phyloP scores from a whole-genome alignment of 495 filamentous ascomycete species.

The Podospora pseudocomata region DNA sequence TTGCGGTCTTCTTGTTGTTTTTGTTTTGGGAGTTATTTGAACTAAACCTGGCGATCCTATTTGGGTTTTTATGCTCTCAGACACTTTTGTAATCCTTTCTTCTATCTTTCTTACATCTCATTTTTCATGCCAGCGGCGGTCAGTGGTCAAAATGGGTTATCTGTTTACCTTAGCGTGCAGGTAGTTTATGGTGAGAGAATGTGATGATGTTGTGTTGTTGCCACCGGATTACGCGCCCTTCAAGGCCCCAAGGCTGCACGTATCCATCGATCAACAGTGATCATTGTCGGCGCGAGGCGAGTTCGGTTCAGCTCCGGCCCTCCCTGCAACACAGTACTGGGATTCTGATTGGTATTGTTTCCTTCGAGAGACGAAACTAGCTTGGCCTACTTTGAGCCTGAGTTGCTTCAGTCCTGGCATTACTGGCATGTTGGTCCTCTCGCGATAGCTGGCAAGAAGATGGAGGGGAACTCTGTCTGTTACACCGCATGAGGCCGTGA shows the following conservation, averaged over 20 bases:
- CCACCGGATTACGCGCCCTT: neutral
- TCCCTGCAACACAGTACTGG: neutral
- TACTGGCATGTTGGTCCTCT: no score
- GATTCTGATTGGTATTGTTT: neutral
- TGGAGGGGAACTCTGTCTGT: neutral
- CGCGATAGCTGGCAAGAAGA: neutral
- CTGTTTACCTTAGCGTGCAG: constrained; percentile 15
- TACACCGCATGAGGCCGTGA: neutral
- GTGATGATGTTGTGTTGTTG: neutral
- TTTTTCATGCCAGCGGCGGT: constrained; percentile 11
- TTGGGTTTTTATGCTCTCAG: neutral
- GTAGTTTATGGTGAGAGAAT: constrained; percentile 9
- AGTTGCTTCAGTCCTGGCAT: no score
- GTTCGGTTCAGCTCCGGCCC: neutral
- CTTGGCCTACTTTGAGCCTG: no score
- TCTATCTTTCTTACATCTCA: constrained; percentile 11
- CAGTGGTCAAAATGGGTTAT: constrained; percentile 14
- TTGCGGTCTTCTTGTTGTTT: constrained; percentile 22
- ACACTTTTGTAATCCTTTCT: constrained; percentile 23
- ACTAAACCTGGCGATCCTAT: neutral
- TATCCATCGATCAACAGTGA: neutral
- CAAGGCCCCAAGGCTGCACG: neutral
- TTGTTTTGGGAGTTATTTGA: constrained; percentile 27
- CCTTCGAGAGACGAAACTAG: neutral
- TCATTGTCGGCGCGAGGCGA: neutral